A percentile compares a stretch with the other conserved stretches of the same genome.
These are phyloP conservation scores for Ruellia speciosa DNA, from an alignment of 305 asterid genomes.

Conservation along the genomic window DNA sequence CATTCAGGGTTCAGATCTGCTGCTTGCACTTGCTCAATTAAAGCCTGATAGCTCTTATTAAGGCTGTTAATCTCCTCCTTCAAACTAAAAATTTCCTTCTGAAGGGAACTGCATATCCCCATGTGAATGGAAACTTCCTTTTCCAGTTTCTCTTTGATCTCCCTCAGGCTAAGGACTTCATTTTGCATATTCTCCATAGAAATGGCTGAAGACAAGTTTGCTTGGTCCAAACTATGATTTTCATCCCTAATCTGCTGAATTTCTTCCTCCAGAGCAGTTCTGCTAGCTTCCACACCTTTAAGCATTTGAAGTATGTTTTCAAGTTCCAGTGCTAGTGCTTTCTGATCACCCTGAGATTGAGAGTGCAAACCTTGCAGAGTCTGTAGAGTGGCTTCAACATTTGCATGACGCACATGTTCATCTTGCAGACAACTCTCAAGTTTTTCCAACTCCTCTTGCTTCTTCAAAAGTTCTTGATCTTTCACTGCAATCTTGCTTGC, in stretches of 20 bases:
- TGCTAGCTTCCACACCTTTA: slow-evolving; percentile 56
- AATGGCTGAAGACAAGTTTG: slow-evolving; percentile 40
- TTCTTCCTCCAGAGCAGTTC: slow-evolving; percentile 49
- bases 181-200: slow-evolving; percentile 49
- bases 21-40: slow-evolving; percentile 56
- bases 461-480: slow-evolving; percentile 59
- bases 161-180: slow-evolving; percentile 54
- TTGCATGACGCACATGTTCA: slow-evolving; percentile 39
- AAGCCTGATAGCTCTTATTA: slow-evolving; percentile 42
- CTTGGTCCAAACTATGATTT: slow-evolving; percentile 43
- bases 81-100: slow-evolving; percentile 47
- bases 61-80: slow-evolving; percentile 58
- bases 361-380: slow-evolving; percentile 47
- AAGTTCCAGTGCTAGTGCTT: slow-evolving; percentile 51
- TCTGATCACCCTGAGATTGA: slow-evolving; percentile 64
- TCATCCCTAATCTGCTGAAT: slow-evolving; percentile 44
- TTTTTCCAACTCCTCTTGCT: slow-evolving; percentile 65
- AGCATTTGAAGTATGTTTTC: slow-evolving; percentile 43
- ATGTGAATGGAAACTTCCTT: slow-evolving; percentile 51
- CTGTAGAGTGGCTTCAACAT: slow-evolving; percentile 59
- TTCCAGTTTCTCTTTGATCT: slow-evolving; percentile 70
- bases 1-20: slow-evolving; percentile 44
- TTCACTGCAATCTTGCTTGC: slow-evolving; percentile 51
- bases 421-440: slow-evolving; percentile 48
- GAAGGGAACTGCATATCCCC: slow-evolving; percentile 41